Evolutionary conservation across 176 grass and related monocot species (phyloP).

Genomic region (Raddia guianensis): DNA sequence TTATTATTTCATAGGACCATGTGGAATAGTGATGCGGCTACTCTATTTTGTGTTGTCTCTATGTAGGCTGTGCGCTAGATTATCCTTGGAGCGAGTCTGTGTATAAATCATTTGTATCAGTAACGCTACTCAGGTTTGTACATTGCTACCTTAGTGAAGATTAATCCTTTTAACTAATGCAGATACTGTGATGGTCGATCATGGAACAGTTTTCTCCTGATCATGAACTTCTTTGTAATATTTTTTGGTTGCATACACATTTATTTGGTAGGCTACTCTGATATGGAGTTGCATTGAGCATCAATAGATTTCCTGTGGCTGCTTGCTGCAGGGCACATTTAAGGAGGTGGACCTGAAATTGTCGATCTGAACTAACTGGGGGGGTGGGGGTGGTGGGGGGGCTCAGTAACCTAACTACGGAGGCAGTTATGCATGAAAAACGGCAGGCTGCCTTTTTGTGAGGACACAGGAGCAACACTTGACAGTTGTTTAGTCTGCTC

Average conservation of each 20-base stretch:
- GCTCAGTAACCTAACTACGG: slow-evolving; percentile 12
- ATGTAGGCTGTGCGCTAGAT: slow-evolving; percentile 38
- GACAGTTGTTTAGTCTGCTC: not conserved
- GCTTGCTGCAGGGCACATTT: slow-evolving; percentile 44
- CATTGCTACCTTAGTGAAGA: slow-evolving; percentile 16
- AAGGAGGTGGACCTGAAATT: slow-evolving; percentile 43
- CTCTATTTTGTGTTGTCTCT: slow-evolving; percentile 22
- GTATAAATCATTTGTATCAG: slow-evolving; percentile 51
- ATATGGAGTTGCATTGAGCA: slow-evolving; percentile 20
- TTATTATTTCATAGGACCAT: slow-evolving; percentile 55
- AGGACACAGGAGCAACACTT: not conserved
- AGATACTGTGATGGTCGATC: slow-evolving; percentile 22
- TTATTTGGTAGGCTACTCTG: slow-evolving; percentile 17
- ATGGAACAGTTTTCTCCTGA: slow-evolving; percentile 11
- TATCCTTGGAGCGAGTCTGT: slow-evolving; percentile 26
- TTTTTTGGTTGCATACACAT: not conserved
- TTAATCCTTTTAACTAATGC: slow-evolving; percentile 17
- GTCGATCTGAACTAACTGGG: slow-evolving; percentile 31
- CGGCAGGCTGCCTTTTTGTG: slow-evolving; percentile 5
- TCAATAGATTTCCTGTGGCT: slow-evolving; percentile 28
- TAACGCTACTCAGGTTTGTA: slow-evolving; percentile 49
- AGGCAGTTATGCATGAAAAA: slow-evolving; percentile 30
- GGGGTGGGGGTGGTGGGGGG: not conserved
- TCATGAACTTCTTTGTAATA: not conserved
- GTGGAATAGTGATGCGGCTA: slow-evolving; percentile 1